Evolutionary conservation across 805 yeast genomes (phyloP), one percentile per base, ranked within the genome.

Genomic region (Ogataea ramenticola): DNA sequence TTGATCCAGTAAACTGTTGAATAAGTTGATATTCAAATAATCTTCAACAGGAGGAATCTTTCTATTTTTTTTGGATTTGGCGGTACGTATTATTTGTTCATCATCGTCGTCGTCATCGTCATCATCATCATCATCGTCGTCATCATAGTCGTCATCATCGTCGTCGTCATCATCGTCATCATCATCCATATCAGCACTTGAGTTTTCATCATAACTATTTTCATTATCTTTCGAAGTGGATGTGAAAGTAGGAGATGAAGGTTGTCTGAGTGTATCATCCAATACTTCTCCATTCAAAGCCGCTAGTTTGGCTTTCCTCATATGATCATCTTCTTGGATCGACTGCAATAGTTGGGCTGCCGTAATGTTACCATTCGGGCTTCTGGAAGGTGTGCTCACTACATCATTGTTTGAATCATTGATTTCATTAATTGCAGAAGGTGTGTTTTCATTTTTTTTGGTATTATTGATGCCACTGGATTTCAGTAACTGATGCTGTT

Each of bases 301-400:
- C 24, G 24, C 26, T 12, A 21, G 47, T 49, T 27, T 52, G 32
- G 19, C 48, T 53, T 34, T 34, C 17, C 24, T 19, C 5, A 17
- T 24, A 17, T 24, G 33, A 45, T 60, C 62, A 43, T 57, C 49
- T 36, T 63, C 61, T 44, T 62, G 65, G 22, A 64, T 61, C 15
- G 67, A 55, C 27, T 64, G 68, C 22, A 64, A 47, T 34, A 64
- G 41, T 40, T 58, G 65, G 15, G 65, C 55, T 6, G 68, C 68
- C 1, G 65, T 59, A 34, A 40, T 22, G 39, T 19, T 38, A 39
- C 40, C 33, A 40, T 34, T 22, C 26, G 26, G 40, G 40, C 40
- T 17, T 43, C 36, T 40, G 43, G 32, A 29, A 10, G 32, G 12
- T 8, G n/a, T 29, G n/a, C 12, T 29, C 12, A 14, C 10, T 24